phyloP scores from a whole-genome alignment of 305 asterid species.

The Solanum hybrid region DNA sequence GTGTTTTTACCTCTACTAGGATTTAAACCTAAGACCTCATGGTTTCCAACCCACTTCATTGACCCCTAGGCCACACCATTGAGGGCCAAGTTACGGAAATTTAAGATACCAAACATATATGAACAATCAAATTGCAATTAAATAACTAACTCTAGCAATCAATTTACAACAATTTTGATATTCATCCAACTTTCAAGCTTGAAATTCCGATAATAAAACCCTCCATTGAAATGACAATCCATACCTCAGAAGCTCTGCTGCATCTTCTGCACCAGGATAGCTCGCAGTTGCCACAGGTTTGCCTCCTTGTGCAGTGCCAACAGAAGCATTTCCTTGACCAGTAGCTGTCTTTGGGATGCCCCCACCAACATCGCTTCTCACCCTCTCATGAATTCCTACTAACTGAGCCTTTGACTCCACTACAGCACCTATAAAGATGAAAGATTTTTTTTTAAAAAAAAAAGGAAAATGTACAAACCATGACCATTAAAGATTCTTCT shows the following conservation, averaged over 20 bases:
- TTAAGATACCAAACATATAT: neutral
- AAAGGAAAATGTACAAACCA: neutral
- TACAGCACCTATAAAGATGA: slow-evolving; percentile 52
- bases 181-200: neutral
- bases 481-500: neutral
- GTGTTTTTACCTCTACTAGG: neutral
- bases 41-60: neutral
- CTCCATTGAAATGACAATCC: slow-evolving; percentile 4
- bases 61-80: neutral
- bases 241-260: slow-evolving; percentile 75
- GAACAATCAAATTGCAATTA: neutral
- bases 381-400: slow-evolving; percentile 83
- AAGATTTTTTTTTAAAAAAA: neutral
- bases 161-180: neutral
- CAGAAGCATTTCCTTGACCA: slow-evolving; percentile 21
- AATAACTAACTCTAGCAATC: neutral
- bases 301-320: slow-evolving; percentile 35
- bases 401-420: slow-evolving; percentile 75
- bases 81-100: neutral
- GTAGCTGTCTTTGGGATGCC: slow-evolving; percentile 20
- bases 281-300: slow-evolving; percentile 49
- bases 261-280: slow-evolving; percentile 68
- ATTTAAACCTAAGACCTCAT: neutral
- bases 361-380: slow-evolving; percentile 67
- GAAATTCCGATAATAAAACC: neutral